phyloP scores from a whole-genome alignment of 441 rosid species.

The Omphalea diandra region DNA sequence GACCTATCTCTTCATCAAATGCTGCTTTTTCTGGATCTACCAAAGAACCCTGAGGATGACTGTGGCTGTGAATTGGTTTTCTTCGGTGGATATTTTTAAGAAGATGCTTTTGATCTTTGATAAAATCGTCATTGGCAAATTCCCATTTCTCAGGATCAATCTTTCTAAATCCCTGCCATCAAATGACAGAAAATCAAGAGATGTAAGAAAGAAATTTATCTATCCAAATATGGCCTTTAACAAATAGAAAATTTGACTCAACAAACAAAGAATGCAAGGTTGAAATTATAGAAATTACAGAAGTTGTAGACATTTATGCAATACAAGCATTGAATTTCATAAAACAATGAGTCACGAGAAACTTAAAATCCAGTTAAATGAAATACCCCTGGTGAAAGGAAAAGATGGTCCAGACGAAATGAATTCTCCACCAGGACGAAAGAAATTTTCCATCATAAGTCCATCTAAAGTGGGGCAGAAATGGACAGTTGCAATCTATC shows the following conservation, averaged over 20 bases:
- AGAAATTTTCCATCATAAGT: no score
- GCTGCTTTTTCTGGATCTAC: constrained; percentile 69
- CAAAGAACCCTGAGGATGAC: constrained; percentile 53
- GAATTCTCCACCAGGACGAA: background rate
- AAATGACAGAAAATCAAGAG: constrained; percentile 8
- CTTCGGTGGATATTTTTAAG: constrained; percentile 88
- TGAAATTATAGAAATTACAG: background rate
- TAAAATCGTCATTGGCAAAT: constrained; percentile 81
- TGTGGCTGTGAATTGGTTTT: constrained; percentile 93
- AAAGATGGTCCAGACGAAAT: background rate
- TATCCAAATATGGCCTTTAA: background rate
- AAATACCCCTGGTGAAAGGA: background rate
- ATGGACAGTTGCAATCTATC: background rate
- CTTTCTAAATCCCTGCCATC: constrained; percentile 80
- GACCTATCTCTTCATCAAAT: constrained; percentile 66
- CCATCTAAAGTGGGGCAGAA: background rate
- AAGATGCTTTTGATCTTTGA: constrained; percentile 83
- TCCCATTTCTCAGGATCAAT: constrained; percentile 96
- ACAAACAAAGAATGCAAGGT: background rate
- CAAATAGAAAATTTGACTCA: background rate
- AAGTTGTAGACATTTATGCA: no score
- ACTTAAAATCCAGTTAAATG: background rate
- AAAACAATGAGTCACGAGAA: background rate
- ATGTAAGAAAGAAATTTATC: background rate
- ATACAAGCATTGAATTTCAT: background rate